phyloP scores from a whole-genome alignment of 2,329 filamentous ascomycete species.

The Cladosporium sp. region DNA sequence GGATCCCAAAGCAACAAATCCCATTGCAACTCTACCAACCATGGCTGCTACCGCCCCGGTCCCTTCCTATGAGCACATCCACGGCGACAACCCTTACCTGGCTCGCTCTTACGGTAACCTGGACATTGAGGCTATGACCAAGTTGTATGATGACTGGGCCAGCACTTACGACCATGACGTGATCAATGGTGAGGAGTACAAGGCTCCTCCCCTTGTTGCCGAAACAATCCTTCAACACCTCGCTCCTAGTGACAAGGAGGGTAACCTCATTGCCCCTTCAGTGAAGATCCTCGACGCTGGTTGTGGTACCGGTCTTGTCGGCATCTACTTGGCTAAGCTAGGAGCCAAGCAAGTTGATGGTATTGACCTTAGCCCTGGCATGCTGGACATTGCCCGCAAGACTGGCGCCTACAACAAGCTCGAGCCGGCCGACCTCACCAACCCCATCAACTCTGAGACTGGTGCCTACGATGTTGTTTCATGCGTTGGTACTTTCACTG shows the following conservation, averaged over 20 bases:
- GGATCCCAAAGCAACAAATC: constrained; percentile 11
- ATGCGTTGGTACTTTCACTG: constrained; percentile 54
- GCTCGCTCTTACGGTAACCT: constrained; percentile 9
- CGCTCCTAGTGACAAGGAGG: constrained; percentile 17
- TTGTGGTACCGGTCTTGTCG: constrained; percentile 55
- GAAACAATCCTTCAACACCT: constrained; percentile 25
- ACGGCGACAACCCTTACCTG: constrained; percentile 12
- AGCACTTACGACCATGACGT: constrained; percentile 42
- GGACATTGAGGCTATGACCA: constrained; percentile 8
- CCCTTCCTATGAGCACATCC: constrained; percentile 11
- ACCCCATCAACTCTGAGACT: constrained; percentile 37
- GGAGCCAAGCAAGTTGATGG: constrained; percentile 49
- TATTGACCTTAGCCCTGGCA: constrained; percentile 49
- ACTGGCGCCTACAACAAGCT: constrained; percentile 47
- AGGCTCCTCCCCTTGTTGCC: constrained; percentile 38
- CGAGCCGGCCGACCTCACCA: constrained; percentile 45
- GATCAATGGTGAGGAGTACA: constrained; percentile 32
- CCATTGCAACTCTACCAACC: constrained; percentile 6
- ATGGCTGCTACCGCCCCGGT: constrained; percentile 4
- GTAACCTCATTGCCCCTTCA: constrained; percentile 1
- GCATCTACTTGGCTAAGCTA: constrained; percentile 38
- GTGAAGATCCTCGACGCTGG: constrained; percentile 49
- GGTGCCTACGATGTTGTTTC: constrained; percentile 48
- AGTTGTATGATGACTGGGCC: constrained; percentile 47
- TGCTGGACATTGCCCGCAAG: constrained; percentile 50